Percentiles rank a stretch among this genome's conserved stretches.
These are phyloP conservation scores for Erysiphe pulchra DNA, from an alignment of 2,329 filamentous ascomycete genomes.

Conservation along the genomic window DNA sequence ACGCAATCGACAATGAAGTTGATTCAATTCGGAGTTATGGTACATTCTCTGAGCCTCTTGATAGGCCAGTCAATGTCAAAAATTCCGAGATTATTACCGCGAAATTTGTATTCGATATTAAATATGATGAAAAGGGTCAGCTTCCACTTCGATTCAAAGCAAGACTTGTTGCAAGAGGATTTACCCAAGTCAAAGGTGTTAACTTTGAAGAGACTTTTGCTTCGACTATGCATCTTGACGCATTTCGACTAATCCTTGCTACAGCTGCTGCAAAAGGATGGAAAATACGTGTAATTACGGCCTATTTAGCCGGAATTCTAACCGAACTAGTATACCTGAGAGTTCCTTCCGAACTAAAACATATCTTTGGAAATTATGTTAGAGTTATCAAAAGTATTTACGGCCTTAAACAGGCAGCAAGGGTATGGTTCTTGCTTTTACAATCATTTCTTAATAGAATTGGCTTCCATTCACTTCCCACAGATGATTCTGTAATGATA, in stretches of 20 bases:
- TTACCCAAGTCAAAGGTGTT: neutral
- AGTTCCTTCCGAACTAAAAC: conserved; percentile 4
- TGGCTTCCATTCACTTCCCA: neutral
- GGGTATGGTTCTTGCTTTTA: conserved; percentile 8
- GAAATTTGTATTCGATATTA: neutral
- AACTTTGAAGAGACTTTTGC: conserved; percentile 1
- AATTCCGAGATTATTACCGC: neutral
- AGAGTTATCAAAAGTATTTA: conserved; percentile 11
- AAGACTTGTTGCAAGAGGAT: conserved; percentile 1
- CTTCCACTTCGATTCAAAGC: neutral
- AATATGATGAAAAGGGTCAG: neutral
- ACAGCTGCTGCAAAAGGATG: neutral
- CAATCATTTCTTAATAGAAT: conserved; percentile 2
- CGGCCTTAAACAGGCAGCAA: conserved; percentile 12
- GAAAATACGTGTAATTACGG: conserved; percentile 1
- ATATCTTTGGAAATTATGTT: conserved; percentile 3
- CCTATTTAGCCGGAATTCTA: conserved; percentile 12
- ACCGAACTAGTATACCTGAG: conserved; percentile 11
- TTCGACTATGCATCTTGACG: neutral
- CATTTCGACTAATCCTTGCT: neutral
- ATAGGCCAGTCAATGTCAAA: neutral
- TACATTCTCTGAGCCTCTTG: neutral
- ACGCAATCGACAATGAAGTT: neutral
- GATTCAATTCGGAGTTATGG: neutral
- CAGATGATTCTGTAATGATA: neutral